Conservation (phyloP, 768 basidiomycete species). For the Panaeolus cyanescens region DNA sequence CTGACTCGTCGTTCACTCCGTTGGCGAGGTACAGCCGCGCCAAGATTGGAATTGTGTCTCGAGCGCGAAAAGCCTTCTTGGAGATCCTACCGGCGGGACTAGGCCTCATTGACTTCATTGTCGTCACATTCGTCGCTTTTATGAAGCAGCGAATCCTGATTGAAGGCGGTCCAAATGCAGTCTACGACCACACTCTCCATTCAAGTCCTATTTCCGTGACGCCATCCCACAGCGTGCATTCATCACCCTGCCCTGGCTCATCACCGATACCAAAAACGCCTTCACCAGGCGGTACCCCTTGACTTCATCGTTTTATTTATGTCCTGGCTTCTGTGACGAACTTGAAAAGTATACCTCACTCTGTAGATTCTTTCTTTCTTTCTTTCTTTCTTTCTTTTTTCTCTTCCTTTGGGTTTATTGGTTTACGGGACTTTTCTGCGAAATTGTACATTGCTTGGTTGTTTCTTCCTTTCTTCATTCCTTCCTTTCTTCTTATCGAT, state of each 20-base stretch:
- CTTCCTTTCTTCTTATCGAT: slow-evolving; percentile 1
- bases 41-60: slow-evolving; percentile 37
- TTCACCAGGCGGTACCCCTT: not conserved
- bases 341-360: not conserved
- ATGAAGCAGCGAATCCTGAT: slow-evolving; percentile 25
- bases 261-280: not conserved
- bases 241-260: not conserved
- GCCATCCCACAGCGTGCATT: not conserved
- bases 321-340: not conserved
- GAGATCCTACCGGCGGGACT: slow-evolving; percentile 35
- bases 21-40: slow-evolving; percentile 36
- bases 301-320: not conserved
- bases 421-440: slow-evolving; percentile 2
- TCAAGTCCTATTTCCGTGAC: not conserved
- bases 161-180: slow-evolving; percentile 7
- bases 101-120: slow-evolving; percentile 24
- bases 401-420: not conserved
- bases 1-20: slow-evolving; percentile 15
- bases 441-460: not conserved
- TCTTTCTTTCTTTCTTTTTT: not conserved
- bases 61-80: slow-evolving; percentile 33
- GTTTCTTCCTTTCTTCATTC: not conserved
- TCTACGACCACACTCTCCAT: slow-evolving; percentile 1
- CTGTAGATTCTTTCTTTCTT: not conserved
- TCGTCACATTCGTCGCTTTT: slow-evolving; percentile 32